Evolutionary conservation across 2,329 filamentous ascomycete species (phyloP).

Genomic region (Lithohypha guttulata): DNA sequence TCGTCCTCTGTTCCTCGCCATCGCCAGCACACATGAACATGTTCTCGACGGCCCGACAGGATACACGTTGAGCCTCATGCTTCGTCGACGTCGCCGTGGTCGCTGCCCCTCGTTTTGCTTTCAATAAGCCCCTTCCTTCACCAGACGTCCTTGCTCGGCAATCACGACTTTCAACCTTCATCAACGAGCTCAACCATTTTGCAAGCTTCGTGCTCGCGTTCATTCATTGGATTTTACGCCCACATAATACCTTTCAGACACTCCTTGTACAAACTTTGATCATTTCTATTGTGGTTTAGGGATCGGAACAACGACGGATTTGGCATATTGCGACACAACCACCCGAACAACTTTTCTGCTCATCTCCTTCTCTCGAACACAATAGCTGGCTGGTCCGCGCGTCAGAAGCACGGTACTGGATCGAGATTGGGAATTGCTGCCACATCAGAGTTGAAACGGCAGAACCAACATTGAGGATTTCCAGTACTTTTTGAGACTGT

Average conservation of each 20-base stretch:
- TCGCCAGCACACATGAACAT: conserved; percentile 5
- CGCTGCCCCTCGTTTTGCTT: conserved; percentile 21
- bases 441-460: background rate
- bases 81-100: conserved; percentile 23
- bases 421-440: background rate
- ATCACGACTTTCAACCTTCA: conserved; percentile 6
- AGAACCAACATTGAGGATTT: background rate
- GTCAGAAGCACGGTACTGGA: background rate
- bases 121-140: conserved; percentile 19
- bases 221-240: conserved; percentile 9
- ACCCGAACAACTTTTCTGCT: too few relatives aligned
- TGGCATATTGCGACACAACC: too few relatives aligned
- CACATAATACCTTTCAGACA: background rate
- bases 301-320: too few relatives aligned
- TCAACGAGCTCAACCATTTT: conserved; percentile 12
- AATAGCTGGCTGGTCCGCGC: conserved; percentile 9
- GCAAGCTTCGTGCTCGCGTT: conserved; percentile 21
- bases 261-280: background rate
- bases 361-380: background rate
- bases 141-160: conserved; percentile 10
- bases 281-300: too few relatives aligned
- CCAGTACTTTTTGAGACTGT: conserved; percentile 11
- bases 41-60: conserved; percentile 10
- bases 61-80: conserved; percentile 21
- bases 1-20: conserved; percentile 3